Evolutionary conservation across 2,329 filamentous ascomycete species (phyloP).

Genomic region (Xylaria sp.): DNA sequence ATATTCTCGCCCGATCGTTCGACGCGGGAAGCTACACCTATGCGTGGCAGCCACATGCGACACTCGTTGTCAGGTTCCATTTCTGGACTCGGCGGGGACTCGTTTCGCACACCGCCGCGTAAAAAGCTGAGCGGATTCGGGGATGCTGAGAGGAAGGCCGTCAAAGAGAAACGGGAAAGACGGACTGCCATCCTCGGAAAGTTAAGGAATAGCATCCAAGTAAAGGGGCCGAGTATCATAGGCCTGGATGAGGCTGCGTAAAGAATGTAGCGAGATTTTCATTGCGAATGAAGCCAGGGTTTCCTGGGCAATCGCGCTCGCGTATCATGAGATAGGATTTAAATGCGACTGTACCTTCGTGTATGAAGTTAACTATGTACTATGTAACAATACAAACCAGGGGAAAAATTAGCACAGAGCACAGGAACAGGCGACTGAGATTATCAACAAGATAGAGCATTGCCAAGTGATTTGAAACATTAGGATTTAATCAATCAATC

Average conservation of each 20-base stretch:
- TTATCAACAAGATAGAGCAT: background rate
- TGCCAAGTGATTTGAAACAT: background rate
- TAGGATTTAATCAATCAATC: constrained; percentile 10
- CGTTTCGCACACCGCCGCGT: constrained; percentile 59
- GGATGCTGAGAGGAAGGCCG: constrained; percentile 64
- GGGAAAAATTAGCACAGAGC: constrained; percentile 1
- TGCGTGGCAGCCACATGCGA: constrained; percentile 52
- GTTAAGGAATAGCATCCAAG: constrained; percentile 60
- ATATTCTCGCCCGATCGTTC: constrained; percentile 54
- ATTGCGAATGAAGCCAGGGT: background rate
- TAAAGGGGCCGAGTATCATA: constrained; percentile 62
- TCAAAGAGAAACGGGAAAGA: constrained; percentile 65
- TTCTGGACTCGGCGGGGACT: constrained; percentile 47
- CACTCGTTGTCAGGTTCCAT: constrained; percentile 56
- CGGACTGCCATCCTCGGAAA: constrained; percentile 64
- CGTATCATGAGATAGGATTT: background rate
- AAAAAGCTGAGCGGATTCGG: constrained; percentile 72
- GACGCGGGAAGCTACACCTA: constrained; percentile 52
- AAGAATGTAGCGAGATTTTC: background rate
- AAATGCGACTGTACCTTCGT: constrained; percentile 1
- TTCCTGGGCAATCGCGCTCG: background rate
- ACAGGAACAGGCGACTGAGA: background rate
- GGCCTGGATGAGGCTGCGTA: constrained; percentile 61
- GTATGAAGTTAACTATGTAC: constrained; percentile 18
- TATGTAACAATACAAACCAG: constrained; percentile 15